Conservation (phyloP, 228 moss, liverwort and hornwort genomes). For the Sphagnum magellanicum region DNA sequence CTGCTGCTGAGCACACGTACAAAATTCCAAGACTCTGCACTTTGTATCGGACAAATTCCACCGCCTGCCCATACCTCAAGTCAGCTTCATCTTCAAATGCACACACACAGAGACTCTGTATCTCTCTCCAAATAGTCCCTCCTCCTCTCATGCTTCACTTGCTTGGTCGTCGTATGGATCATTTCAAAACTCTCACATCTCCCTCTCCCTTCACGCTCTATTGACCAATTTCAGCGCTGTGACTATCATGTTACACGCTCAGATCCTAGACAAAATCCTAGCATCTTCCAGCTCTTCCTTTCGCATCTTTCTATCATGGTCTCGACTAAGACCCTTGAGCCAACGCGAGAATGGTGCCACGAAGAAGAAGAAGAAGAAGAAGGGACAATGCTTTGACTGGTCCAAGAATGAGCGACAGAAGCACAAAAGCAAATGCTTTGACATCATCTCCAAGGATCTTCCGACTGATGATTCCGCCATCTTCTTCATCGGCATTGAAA, state of each 20-base stretch:
- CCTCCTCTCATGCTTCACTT: slow-evolving; percentile 3
- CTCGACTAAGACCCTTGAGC: slow-evolving; percentile 42
- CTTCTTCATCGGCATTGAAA: too few species aligned
- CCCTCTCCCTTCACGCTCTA: slow-evolving; percentile 3
- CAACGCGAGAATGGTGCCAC: slow-evolving; percentile 25
- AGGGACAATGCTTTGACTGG: slow-evolving; percentile 7
- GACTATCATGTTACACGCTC: too few species aligned
- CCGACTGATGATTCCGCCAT: too few species aligned
- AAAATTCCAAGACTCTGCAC: slow-evolving; percentile 64
- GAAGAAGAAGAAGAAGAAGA: neutral
- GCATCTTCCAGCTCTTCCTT: neutral
- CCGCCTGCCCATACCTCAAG: slow-evolving; percentile 91
- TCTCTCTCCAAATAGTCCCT: slow-evolving; percentile 4
- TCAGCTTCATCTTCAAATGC: slow-evolving; percentile 60
- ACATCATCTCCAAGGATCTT: too few species aligned
- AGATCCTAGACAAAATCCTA: slow-evolving; percentile 8
- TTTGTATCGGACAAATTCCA: slow-evolving; percentile 67
- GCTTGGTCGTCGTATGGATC: neutral
- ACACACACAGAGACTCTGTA: neutral
- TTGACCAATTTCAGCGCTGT: neutral
- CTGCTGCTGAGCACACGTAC: slow-evolving; percentile 44
- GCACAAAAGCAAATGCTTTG: slow-evolving; percentile 26
- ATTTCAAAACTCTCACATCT: neutral
- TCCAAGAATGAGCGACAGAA: slow-evolving; percentile 53
- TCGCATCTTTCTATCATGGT: slow-evolving; percentile 2